These are phyloP conservation scores for Parathielavia appendiculata DNA, from an alignment of 495 filamentous ascomycete genomes.

Conservation along the genomic window DNA sequence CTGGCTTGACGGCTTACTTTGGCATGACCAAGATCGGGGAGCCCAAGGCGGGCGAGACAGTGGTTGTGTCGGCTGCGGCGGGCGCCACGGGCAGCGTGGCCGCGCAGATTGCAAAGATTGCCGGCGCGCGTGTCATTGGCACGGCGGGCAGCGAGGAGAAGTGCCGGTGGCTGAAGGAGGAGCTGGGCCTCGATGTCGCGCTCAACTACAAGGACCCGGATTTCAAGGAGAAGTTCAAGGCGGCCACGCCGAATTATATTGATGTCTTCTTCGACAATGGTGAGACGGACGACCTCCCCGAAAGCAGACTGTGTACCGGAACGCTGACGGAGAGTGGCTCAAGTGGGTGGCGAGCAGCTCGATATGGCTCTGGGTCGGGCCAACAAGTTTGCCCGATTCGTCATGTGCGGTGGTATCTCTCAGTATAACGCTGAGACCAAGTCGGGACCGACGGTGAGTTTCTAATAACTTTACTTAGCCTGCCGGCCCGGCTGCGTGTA, in stretches of 20 bases:
- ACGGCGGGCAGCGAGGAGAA: conserved; percentile 63
- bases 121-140: conserved; percentile 56
- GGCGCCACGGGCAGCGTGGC: conserved; percentile 65
- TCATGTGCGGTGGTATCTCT: conserved; percentile 52
- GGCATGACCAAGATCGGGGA: conserved; percentile 57
- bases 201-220: conserved; percentile 59
- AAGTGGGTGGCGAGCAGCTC: conserved; percentile 58
- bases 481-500: background rate
- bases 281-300: conserved; percentile 9
- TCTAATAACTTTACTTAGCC: too few relatives aligned
- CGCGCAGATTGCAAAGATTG: conserved; percentile 65
- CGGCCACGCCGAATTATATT: conserved; percentile 56
- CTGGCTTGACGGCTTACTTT: conserved; percentile 63
- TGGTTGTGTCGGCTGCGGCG: conserved; percentile 65
- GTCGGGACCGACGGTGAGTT: conserved; percentile 26
- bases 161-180: conserved; percentile 55
- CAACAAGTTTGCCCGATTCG: conserved; percentile 53
- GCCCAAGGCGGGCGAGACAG: conserved; percentile 54
- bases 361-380: conserved; percentile 56
- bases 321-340: background rate
- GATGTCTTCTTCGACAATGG: conserved; percentile 67
- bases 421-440: conserved; percentile 39
- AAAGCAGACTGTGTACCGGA: background rate
- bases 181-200: conserved; percentile 58
- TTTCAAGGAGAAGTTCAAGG: conserved; percentile 53